Percentiles rank a stretch among this genome's conserved stretches.
phyloP scores from a whole-genome alignment of 331 rosid genomes.

The Malus hybrid region DNA sequence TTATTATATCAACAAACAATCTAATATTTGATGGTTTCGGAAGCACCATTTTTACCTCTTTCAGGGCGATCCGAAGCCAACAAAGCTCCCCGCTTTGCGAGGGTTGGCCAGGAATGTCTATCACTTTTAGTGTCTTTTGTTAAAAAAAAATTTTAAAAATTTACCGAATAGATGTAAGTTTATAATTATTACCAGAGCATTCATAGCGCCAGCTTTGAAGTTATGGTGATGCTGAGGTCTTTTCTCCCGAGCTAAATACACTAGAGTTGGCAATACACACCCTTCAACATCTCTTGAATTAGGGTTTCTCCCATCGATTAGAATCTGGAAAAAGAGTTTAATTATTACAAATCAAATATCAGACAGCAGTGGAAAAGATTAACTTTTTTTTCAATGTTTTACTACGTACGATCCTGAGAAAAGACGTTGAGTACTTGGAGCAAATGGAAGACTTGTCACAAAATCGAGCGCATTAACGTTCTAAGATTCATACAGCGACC shows the following conservation, averaged over 20 bases:
- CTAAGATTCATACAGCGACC: too few relatives aligned
- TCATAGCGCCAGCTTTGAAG: constrained; percentile 29
- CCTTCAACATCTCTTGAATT: constrained; percentile 15
- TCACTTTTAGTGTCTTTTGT: too few relatives aligned
- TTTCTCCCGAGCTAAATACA: constrained; percentile 23
- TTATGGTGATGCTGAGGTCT: constrained; percentile 20
- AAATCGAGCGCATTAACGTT: too few relatives aligned
- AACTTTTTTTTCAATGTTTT: too few relatives aligned
- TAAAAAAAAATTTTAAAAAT: not conserved
- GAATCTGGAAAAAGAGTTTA: not conserved
- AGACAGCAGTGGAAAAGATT: not conserved
- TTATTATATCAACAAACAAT: not conserved
- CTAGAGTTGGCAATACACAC: constrained; percentile 18
- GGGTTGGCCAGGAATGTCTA: too few relatives aligned
- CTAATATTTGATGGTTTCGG: not conserved
- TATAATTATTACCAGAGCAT: constrained; percentile 2
- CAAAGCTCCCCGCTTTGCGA: too few relatives aligned
- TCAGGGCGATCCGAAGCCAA: too few relatives aligned
- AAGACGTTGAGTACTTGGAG: too few relatives aligned
- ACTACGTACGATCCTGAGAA: too few relatives aligned
- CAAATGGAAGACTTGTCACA: too few relatives aligned
- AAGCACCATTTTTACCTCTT: too few relatives aligned
- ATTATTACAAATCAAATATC: not conserved
- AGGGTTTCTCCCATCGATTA: constrained; percentile 7
- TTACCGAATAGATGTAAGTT: not conserved